Evolutionary conservation across 176 grass and related monocot species (phyloP), one percentile per base, ranked within the genome.

Genomic region (Aegilops bicornis): DNA sequence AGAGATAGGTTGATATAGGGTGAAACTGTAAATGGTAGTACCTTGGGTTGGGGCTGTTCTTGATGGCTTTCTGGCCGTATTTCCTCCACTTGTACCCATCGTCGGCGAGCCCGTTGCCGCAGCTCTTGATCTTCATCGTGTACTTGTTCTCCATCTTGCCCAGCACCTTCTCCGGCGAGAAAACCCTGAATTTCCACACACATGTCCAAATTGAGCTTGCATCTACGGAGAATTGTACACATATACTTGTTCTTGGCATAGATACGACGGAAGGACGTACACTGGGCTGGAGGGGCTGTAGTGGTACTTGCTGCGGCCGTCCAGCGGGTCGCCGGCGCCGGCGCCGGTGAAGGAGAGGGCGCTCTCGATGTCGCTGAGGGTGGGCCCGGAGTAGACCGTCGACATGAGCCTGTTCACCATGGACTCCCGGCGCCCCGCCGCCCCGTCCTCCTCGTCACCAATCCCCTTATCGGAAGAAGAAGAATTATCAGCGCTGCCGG

Each of bases 81-180:
- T 96, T 99, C 82, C 97, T 96, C 97, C 97, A 99, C 74, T 93
- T 99, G 79, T 99, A 99, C 7, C 94, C 97, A 87, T 99, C 97
- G 40, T 99, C 97, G 3, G 85, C 87, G 17, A 91, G 85, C 13
- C 93, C 78, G 10, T 77, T 94, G 17, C 89, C 90, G 24, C 82
- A 87, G 12, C 79, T 87, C 87, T 91, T 98, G 23, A 96, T 96
- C 91, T 86, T 92, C 45, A 98, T 81, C 59, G 90, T 98, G 76
- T 95, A 94, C 78, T 94, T 98, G 88, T 88, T 96, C 84, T 96
- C 94, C 83, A 95, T 96, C 89, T 92, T 94, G 73, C 92, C 87
- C 76, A 91, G 33, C 50, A 89, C 77, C 86, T 90, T 96, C 87
- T 98, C 90, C 48, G 90, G 90, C 59, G 91, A 88, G 61, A 93